A percentile compares a stretch with the other conserved stretches of the same genome.
These are phyloP conservation scores for Manihot esculenta DNA, from an alignment of 441 rosid species.

Conservation along the genomic window DNA sequence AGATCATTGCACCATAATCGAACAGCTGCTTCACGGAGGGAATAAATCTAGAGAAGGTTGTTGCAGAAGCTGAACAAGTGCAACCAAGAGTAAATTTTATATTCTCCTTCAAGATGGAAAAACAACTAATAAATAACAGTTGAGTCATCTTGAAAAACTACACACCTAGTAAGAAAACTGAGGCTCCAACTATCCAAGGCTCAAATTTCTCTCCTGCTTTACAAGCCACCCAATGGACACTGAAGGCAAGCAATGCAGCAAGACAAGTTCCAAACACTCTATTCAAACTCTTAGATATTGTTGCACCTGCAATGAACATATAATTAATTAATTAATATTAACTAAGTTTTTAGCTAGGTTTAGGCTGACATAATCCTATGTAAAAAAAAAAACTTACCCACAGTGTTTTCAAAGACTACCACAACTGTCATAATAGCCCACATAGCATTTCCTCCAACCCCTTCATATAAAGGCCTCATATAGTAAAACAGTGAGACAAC, in stretches of 20 bases:
- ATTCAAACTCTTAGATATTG: constrained; percentile 67
- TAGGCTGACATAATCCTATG: no score
- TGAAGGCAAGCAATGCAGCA: constrained; percentile 67
- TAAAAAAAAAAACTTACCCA: constrained; percentile 39
- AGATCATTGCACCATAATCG: constrained; percentile 72
- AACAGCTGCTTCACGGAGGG: constrained; percentile 66
- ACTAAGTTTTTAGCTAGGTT: background rate
- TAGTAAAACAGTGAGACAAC: constrained; percentile 64
- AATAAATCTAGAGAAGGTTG: constrained; percentile 70
- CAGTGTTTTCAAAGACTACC: constrained; percentile 78
- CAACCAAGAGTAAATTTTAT: background rate
- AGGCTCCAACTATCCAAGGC: constrained; percentile 60
- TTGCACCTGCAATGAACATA: constrained; percentile 57
- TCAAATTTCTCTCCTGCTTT: constrained; percentile 53
- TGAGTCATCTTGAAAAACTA: background rate
- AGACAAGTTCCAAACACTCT: constrained; percentile 61
- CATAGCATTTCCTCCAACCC: constrained; percentile 70
- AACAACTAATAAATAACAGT: background rate
- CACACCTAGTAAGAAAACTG: constrained; percentile 68
- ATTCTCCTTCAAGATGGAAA: background rate
- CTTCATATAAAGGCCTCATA: constrained; percentile 60
- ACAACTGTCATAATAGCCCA: constrained; percentile 93
- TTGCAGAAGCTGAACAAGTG: constrained; percentile 48
- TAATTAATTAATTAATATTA: background rate
- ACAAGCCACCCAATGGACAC: constrained; percentile 64